These are phyloP conservation scores for Nemania diffusa DNA, from an alignment of 2,329 filamentous ascomycete genomes.

Conservation along the genomic window DNA sequence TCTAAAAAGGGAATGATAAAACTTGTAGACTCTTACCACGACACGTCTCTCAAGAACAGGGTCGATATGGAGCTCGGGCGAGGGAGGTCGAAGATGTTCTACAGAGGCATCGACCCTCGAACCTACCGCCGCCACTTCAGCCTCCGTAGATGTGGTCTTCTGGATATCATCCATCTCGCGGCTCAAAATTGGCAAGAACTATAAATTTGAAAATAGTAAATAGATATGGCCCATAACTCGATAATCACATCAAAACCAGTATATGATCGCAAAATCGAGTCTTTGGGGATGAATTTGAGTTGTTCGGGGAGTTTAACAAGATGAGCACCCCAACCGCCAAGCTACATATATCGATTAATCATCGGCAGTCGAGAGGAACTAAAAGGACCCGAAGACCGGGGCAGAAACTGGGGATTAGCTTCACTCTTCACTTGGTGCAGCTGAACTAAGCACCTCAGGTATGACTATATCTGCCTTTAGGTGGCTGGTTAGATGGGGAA, in stretches of 20 bases:
- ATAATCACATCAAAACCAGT: background rate
- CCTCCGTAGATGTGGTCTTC: slow-evolving; percentile 5
- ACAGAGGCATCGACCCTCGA: slow-evolving; percentile 8
- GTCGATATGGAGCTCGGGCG: slow-evolving; percentile 26
- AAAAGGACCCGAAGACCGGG: background rate
- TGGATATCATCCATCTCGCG: slow-evolving; percentile 11
- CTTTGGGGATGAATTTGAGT: too few relatives aligned
- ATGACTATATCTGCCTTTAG: background rate
- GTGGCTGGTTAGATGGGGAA: background rate
- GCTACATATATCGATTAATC: too few relatives aligned
- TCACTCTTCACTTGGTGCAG: slow-evolving; percentile 1
- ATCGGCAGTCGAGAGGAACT: background rate
- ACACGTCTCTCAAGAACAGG: slow-evolving; percentile 28
- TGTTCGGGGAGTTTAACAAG: too few relatives aligned
- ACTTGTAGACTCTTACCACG: slow-evolving; percentile 22
- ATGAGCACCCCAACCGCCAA: background rate
- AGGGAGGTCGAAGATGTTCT: slow-evolving; percentile 11
- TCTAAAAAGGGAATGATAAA: background rate
- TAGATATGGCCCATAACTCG: background rate
- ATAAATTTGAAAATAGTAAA: background rate
- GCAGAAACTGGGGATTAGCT: slow-evolving; percentile 13
- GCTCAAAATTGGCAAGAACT: background rate
- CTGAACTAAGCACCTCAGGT: too few relatives aligned
- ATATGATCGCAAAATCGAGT: background rate
- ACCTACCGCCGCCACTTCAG: background rate